These are phyloP conservation scores for Extremus antarcticus DNA, from an alignment of 495 filamentous ascomycete species.

Conservation along the genomic window DNA sequence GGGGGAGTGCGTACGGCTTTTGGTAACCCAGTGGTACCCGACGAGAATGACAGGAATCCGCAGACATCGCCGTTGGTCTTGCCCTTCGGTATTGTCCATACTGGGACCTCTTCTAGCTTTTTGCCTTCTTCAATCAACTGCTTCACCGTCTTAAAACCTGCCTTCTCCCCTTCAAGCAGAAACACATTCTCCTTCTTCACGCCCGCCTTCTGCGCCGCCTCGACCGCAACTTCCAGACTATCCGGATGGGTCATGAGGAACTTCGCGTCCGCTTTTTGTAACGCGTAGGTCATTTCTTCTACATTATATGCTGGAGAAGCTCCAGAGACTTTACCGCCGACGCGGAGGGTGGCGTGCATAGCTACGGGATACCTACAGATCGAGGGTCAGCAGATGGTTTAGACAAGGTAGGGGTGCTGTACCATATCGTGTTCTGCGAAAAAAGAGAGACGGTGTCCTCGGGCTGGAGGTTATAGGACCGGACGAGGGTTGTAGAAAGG, in stretches of 20 bases:
- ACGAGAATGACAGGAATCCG: slow-evolving; percentile 47
- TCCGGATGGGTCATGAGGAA: slow-evolving; percentile 41
- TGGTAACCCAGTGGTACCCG: slow-evolving; percentile 41
- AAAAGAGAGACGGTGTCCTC: slow-evolving; percentile 46
- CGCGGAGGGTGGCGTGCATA: slow-evolving; percentile 43
- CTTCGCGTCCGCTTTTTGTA: slow-evolving; percentile 42
- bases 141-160: slow-evolving; percentile 40
- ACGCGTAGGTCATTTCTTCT: slow-evolving; percentile 52
- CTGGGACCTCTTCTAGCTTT: slow-evolving; percentile 30
- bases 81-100: slow-evolving; percentile 36
- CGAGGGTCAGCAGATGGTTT: too few relatives aligned
- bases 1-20: slow-evolving; percentile 35
- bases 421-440: slow-evolving; percentile 47
- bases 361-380: too few relatives aligned
- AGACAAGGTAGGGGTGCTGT: too few relatives aligned
- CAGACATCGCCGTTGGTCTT: slow-evolving; percentile 46
- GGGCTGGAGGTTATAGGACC: slow-evolving; percentile 37
- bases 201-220: slow-evolving; percentile 42
- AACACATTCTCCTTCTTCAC: slow-evolving; percentile 41
- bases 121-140: slow-evolving; percentile 39
- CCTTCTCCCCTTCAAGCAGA: slow-evolving; percentile 42
- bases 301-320: slow-evolving; percentile 49
- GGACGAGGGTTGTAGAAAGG: slow-evolving; percentile 46
- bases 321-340: slow-evolving; percentile 41
- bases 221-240: slow-evolving; percentile 37